phyloP scores from a whole-genome alignment of 2,329 filamentous ascomycete species.

The Albophoma yamanashiensis region DNA sequence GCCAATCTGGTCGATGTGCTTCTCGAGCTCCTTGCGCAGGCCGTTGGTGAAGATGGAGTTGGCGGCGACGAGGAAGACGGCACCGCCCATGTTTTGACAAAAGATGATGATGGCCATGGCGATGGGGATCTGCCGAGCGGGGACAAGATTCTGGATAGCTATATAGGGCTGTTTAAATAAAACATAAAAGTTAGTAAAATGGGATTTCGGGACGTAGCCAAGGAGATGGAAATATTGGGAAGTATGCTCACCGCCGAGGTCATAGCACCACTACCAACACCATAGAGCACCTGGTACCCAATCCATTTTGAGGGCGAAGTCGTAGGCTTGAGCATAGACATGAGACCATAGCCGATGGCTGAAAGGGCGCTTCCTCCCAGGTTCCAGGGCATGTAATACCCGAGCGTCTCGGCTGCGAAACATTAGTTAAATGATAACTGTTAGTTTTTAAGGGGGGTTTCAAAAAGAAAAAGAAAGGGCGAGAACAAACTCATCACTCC shows the following conservation, averaged over 20 bases:
- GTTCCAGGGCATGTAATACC: neutral
- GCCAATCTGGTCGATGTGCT: neutral
- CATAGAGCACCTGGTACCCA: neutral
- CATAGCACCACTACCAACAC: neutral
- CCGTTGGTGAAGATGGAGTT: neutral
- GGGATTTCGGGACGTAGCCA: neutral
- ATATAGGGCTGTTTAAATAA: neutral
- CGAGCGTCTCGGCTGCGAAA: neutral
- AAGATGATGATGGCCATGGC: neutral
- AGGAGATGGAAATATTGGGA: neutral
- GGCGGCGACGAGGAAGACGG: neutral
- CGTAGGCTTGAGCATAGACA: neutral
- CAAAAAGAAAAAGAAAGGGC: neutral
- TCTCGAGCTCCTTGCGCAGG: neutral
- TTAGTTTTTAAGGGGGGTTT: neutral
- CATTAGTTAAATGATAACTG: neutral
- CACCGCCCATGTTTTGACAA: neutral
- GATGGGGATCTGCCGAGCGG: neutral
- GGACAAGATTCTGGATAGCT: neutral
- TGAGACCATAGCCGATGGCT: neutral
- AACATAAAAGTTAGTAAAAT: neutral
- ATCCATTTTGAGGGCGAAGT: neutral
- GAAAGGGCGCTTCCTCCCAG: neutral
- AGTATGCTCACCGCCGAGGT: neutral
- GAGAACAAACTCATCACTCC: neutral